Percentiles rank a stretch among this genome's conserved stretches.
These are phyloP conservation scores for Xylariaceae sp. DNA, from an alignment of 2,329 filamentous ascomycete species.

Conservation along the genomic window DNA sequence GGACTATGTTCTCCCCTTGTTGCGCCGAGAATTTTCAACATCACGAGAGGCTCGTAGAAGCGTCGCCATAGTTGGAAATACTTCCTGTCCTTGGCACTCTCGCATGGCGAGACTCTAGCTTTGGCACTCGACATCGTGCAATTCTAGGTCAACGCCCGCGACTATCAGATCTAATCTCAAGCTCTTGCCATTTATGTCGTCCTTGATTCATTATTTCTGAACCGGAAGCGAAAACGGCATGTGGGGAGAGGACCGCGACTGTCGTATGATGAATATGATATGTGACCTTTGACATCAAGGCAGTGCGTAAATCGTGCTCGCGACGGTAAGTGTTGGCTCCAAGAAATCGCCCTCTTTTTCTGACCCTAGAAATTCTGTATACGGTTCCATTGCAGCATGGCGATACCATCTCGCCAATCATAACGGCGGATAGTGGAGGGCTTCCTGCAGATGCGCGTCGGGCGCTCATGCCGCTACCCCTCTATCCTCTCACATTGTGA, in stretches of 20 bases:
- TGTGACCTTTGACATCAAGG: conserved; percentile 3
- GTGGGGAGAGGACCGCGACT: background rate
- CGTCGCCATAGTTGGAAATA: conserved; percentile 32
- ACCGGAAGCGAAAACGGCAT: background rate
- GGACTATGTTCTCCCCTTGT: conserved; percentile 41
- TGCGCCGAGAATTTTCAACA: conserved; percentile 43
- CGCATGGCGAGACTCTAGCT: background rate
- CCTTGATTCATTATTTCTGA: background rate
- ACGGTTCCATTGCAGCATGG: background rate
- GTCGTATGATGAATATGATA: background rate
- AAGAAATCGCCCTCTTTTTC: no score
- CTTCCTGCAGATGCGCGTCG: conserved; percentile 2
- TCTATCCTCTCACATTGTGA: conserved; percentile 2
- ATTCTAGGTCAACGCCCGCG: background rate
- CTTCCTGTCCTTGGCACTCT: background rate
- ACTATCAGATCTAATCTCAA: background rate
- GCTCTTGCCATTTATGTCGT: background rate
- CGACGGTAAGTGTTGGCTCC: conserved; percentile 16
- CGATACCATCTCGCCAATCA: conserved; percentile 5
- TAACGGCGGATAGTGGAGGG: background rate
- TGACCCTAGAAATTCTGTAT: no score
- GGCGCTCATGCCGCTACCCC: conserved; percentile 1
- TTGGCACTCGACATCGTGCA: conserved; percentile 1
- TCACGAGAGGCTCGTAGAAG: conserved; percentile 49
- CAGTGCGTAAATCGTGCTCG: background rate